phyloP scores from a whole-genome alignment of 139 green algal species.

The Nannochloris sp. region DNA sequence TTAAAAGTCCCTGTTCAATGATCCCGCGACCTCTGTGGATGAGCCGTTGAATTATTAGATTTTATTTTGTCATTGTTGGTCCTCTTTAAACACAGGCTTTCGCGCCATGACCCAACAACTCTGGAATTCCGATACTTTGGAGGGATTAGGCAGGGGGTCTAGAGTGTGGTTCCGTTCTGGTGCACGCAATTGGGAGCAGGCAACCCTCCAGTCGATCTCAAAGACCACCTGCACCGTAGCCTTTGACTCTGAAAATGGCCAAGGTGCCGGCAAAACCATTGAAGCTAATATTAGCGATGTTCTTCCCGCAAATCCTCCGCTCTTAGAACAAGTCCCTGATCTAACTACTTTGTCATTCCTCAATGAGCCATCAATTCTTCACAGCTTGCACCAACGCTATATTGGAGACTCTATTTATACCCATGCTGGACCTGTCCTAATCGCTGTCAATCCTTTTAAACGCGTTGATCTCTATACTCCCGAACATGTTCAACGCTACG shows the following conservation, averaged over 20 bases:
- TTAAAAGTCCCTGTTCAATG: too few relatives aligned
- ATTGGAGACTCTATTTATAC: conserved; percentile 71
- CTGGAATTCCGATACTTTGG: conserved; percentile 23
- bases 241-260: neutral
- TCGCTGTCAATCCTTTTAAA: conserved; percentile 86
- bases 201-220: neutral
- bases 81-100: too few relatives aligned
- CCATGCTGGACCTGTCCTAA: conserved; percentile 69
- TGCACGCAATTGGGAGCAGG: neutral
- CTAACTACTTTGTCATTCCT: conserved; percentile 78
- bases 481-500: conserved; percentile 59
- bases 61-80: too few relatives aligned
- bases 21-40: too few relatives aligned
- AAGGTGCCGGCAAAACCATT: neutral
- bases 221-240: neutral
- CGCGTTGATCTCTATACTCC: conserved; percentile 65
- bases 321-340: conserved; percentile 34
- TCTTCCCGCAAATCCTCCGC: neutral
- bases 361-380: conserved; percentile 82
- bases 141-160: conserved; percentile 28
- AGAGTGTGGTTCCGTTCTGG: neutral
- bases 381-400: conserved; percentile 53
- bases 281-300: neutral
- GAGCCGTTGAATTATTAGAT: too few relatives aligned
- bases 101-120: too few relatives aligned